Evolutionary conservation across 805 yeast genomes (phyloP).

Genomic region (Candida lessepsii): DNA sequence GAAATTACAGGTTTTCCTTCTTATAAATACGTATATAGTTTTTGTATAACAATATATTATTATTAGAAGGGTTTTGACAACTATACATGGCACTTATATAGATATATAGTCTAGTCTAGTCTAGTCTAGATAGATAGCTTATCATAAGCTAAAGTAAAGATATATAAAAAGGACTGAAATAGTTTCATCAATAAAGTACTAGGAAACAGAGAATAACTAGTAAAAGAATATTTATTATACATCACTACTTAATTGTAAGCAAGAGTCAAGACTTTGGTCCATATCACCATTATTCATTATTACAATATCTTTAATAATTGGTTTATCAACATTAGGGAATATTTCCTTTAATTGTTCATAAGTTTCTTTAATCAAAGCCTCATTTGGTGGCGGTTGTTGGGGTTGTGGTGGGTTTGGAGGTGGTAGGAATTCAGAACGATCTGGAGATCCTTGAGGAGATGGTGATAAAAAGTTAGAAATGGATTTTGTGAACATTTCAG

Average conservation of each 20-base stretch:
- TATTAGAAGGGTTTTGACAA: too few species aligned
- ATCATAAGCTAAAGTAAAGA: too few species aligned
- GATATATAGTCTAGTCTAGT: too few species aligned
- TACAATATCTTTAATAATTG: constrained; percentile 68
- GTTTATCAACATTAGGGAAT: constrained; percentile 74
- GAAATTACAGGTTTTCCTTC: too few species aligned
- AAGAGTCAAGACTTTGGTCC: constrained; percentile 72
- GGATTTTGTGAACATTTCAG: constrained; percentile 52
- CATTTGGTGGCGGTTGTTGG: constrained; percentile 7
- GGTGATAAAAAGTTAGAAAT: constrained; percentile 42
- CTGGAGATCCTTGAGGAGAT: constrained; percentile 29
- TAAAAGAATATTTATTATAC: background rate
- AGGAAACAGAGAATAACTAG: background rate
- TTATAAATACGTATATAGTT: too few species aligned
- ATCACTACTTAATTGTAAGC: constrained; percentile 32
- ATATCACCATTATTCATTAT: constrained; percentile 61
- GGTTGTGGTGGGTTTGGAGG: constrained; percentile 4
- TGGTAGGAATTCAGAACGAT: background rate
- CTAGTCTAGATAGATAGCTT: too few species aligned
- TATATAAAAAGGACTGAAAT: too few species aligned
- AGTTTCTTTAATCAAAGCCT: constrained; percentile 21
- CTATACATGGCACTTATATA: too few species aligned
- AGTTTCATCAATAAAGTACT: too few species aligned
- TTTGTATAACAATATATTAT: too few species aligned
- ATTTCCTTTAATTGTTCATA: constrained; percentile 56